phyloP scores from a whole-genome alignment of 2,329 filamentous ascomycete genomes.

The Cladosporium sp. region DNA sequence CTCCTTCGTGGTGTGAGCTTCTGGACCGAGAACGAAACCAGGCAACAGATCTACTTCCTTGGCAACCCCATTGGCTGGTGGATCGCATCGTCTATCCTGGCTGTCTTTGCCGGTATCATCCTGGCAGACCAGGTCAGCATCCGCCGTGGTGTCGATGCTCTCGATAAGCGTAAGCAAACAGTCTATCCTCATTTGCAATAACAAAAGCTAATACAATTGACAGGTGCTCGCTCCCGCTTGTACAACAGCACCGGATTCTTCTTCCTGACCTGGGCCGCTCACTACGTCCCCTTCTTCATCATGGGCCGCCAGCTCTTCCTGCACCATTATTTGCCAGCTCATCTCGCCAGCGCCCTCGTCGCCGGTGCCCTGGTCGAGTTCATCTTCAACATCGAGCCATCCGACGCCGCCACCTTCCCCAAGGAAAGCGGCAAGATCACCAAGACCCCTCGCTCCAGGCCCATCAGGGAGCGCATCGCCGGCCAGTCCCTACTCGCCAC shows the following conservation, averaged over 20 bases:
- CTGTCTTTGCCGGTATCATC: constrained; percentile 88
- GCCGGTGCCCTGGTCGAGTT: constrained; percentile 92
- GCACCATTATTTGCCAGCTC: constrained; percentile 94
- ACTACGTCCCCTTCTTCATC: constrained; percentile 95
- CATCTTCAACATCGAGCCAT: constrained; percentile 85
- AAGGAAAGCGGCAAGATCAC: constrained; percentile 33
- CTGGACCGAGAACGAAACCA: constrained; percentile 95
- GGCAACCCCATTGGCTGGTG: constrained; percentile 98
- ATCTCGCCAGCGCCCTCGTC: constrained; percentile 85
- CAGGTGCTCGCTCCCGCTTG: constrained; percentile 83
- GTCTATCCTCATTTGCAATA: background rate
- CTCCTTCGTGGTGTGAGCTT: constrained; percentile 95
- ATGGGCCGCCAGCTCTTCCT: constrained; percentile 98
- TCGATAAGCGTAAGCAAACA: constrained; percentile 75
- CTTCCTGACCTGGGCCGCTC: constrained; percentile 95
- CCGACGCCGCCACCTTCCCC: constrained; percentile 51
- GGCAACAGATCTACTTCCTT: constrained; percentile 97
- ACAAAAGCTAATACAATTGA: background rate
- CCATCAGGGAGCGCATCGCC: constrained; percentile 76
- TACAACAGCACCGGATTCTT: constrained; percentile 99
- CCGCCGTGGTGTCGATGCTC: constrained; percentile 84
- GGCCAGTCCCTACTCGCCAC: constrained; percentile 70
- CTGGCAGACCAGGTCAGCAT: constrained; percentile 91
- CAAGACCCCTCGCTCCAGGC: constrained; percentile 55
- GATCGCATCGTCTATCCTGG: constrained; percentile 86